Base-by-base conservation (phyloP, 2,329 filamentous ascomycete genomes). In the Drechmeria coniospora region DNA sequence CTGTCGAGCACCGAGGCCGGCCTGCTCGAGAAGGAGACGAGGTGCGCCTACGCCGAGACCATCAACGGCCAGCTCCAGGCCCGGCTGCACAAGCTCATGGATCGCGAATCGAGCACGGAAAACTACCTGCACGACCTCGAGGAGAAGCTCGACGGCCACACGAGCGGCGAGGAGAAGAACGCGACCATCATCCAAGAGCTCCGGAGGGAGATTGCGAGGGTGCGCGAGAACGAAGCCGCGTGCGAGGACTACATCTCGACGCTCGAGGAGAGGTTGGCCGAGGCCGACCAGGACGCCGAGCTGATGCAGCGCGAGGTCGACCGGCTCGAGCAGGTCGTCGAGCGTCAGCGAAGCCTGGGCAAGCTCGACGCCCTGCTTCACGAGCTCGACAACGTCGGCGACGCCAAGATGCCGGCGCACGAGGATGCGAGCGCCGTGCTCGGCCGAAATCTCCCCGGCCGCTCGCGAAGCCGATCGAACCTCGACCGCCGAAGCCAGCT, bases 201-300 rank as follows among this genome's bases (percentile, higher is more conserved):
- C 29, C 80, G 86, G 27, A 94, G 92, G 47, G 90, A 98, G 56
- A 77, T 98, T 34, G 65, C 78, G 15, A 77, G 87, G 23, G 71
- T 86, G 11, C 74, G 86, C 26, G 90, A 94, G 44, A 94, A 84
- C 41, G 90, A 98, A 56, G 70, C 77, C 4, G 78, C 79, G 21
- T 84, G 77, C 40, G 90, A 98, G 50, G 90, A 95, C 39, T 98
- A 98, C 51, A 95, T 98, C 29, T 92, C 87, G 1, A 95, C 86
- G 0, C 61, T 98, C 8, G 90, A 98, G 49, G 90, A 95, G 56
- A 79, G 87, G 14, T 68, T 98, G 7, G 90, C 90, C 1, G 90
- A 98, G 53, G 79, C 87, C 3, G 90, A 98, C 44, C 87, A 95
- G 51, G 90, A 98, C 47, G 74, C 82, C 37, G 90, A 95, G 50